Evolutionary conservation across 345 rosid species (phyloP).

Genomic region (Eucalyptus urophylla): DNA sequence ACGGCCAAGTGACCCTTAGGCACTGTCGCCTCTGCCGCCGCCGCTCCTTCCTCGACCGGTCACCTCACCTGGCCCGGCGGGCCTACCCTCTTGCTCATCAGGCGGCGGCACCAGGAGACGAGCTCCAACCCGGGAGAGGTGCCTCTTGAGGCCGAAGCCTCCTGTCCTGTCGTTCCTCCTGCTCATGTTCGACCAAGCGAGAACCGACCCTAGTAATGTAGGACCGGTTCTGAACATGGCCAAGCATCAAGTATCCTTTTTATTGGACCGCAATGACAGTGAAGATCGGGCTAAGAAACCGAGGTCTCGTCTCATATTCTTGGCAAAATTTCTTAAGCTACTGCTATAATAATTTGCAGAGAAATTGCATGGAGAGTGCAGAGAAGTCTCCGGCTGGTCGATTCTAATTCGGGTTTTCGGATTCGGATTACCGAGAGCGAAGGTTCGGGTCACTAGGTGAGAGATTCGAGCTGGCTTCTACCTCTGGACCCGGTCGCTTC

Average conservation of each 20-base stretch:
- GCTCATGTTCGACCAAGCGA: conserved; percentile 2
- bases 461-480: not conserved
- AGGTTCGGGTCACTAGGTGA: not conserved
- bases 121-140: conserved; percentile 28
- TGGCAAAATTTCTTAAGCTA: not conserved
- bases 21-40: not conserved
- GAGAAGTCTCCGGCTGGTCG: not conserved
- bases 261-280: not conserved
- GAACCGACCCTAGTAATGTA: not conserved
- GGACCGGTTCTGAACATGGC: not conserved
- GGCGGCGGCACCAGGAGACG: conserved; percentile 40
- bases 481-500: not conserved
- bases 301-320: not conserved
- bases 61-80: not conserved
- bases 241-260: not conserved
- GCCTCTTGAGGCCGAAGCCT: conserved; percentile 49
- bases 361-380: not conserved
- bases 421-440: not conserved
- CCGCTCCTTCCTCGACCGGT: conserved; percentile 5
- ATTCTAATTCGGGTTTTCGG: not conserved
- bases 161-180: not conserved
- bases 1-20: conserved; percentile 68
- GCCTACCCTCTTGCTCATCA: conserved; percentile 26
- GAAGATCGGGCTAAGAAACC: not conserved
- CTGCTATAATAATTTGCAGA: not conserved